These are phyloP conservation scores for Pseudonitzschia delicatissima DNA, from an alignment of 108 stramenopile species.

Conservation along the genomic window DNA sequence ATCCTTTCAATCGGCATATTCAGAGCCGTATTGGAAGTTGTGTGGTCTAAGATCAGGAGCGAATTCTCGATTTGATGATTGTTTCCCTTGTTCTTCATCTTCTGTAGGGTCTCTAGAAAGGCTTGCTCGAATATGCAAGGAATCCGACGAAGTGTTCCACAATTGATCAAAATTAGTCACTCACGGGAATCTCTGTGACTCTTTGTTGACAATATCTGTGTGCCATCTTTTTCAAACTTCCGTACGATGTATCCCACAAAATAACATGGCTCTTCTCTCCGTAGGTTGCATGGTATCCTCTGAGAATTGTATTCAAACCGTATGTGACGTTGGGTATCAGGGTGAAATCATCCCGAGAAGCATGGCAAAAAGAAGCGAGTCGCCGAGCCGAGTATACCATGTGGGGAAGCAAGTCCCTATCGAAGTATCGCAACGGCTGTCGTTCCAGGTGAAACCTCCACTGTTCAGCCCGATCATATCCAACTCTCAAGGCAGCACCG, in stretches of 20 bases:
- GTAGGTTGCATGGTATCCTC: constrained; percentile 44
- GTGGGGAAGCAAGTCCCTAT: constrained; percentile 68
- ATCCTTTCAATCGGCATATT: constrained; percentile 55
- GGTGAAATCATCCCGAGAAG: constrained; percentile 22
- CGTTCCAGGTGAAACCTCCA: constrained; percentile 64
- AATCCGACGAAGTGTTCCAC: background rate
- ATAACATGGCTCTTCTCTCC: constrained; percentile 36
- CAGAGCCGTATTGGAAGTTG: constrained; percentile 69
- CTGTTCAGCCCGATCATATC: constrained; percentile 52
- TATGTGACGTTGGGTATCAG: constrained; percentile 49
- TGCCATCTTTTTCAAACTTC: constrained; percentile 74
- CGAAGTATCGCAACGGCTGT: constrained; percentile 72
- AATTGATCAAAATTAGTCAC: constrained; percentile 19
- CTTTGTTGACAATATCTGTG: constrained; percentile 35
- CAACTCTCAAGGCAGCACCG: constrained; percentile 56
- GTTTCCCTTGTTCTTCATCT: background rate
- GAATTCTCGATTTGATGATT: constrained; percentile 24
- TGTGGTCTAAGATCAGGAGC: constrained; percentile 64
- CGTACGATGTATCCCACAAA: constrained; percentile 70
- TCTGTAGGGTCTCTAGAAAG: constrained; percentile 10
- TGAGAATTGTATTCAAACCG: constrained; percentile 62
- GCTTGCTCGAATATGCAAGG: constrained; percentile 20
- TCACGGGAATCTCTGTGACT: constrained; percentile 62
- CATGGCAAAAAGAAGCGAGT: constrained; percentile 46
- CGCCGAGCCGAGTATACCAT: constrained; percentile 52